phyloP scores from a whole-genome alignment of 345 rosid genomes.

The Adansonia digitata region DNA sequence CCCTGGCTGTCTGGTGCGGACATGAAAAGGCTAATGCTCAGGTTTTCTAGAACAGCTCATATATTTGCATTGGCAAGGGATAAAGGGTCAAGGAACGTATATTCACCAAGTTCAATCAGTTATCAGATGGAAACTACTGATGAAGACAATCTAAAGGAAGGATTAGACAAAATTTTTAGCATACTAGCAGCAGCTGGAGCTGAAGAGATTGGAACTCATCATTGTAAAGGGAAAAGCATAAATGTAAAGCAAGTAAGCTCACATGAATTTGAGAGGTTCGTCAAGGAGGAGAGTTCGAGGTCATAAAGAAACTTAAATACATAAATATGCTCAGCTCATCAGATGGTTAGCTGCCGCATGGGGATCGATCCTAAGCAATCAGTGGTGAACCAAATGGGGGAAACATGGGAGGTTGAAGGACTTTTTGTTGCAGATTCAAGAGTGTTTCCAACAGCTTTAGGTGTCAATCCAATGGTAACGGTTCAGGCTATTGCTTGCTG shows the following conservation, averaged over 20 bases:
- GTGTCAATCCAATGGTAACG: conserved; percentile 85
- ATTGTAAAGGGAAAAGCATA: too few relatives aligned
- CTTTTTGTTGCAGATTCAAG: conserved; percentile 70
- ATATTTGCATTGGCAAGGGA: too few relatives aligned
- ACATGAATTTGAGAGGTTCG: too few relatives aligned
- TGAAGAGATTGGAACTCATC: conserved; percentile 80
- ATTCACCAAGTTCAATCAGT: too few relatives aligned
- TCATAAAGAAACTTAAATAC: conserved; percentile 31
- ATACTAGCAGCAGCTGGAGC: conserved; percentile 85
- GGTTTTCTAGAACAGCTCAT: too few relatives aligned
- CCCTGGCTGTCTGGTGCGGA: too few relatives aligned
- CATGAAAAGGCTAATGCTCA: too few relatives aligned
- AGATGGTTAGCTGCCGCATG: conserved; percentile 93
- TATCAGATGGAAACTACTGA: too few relatives aligned
- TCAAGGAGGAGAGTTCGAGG: conserved; percentile 59
- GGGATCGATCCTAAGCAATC: conserved; percentile 53
- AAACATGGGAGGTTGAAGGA: conserved; percentile 78
- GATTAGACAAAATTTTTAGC: too few relatives aligned
- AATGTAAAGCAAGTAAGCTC: conserved; percentile 40
- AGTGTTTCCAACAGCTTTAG: conserved; percentile 87
- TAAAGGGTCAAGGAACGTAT: too few relatives aligned
- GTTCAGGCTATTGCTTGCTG: too few relatives aligned
- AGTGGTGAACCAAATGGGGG: conserved; percentile 65
- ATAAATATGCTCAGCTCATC: conserved; percentile 71
- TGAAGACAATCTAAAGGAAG: too few relatives aligned